Conservation (phyloP, 148 eudicot genomes). For the Rhododendron mucronatum region DNA sequence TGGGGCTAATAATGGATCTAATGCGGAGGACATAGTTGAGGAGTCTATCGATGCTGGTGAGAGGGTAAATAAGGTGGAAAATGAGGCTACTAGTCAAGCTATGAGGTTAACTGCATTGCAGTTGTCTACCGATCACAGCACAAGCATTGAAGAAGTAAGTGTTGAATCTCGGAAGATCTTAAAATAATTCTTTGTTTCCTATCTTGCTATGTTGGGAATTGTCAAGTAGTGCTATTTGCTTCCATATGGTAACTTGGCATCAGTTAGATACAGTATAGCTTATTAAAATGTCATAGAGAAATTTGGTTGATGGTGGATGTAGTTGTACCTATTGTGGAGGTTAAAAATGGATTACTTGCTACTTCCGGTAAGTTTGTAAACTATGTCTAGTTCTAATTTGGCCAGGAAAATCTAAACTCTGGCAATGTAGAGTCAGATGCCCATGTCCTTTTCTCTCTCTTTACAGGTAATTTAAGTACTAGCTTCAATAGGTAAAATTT, state of each 20-base stretch:
- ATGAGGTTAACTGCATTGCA: slow-evolving; percentile 76
- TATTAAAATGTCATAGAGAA: background rate
- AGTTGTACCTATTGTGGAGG: background rate
- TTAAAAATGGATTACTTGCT: background rate
- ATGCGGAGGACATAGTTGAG: slow-evolving; percentile 66
- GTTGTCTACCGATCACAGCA: slow-evolving; percentile 94
- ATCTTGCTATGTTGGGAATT: background rate
- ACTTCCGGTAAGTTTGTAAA: background rate
- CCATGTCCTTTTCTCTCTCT: background rate
- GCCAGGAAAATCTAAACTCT: background rate
- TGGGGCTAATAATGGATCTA: slow-evolving; percentile 29
- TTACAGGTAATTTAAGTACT: background rate
- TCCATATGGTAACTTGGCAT: slow-evolving; percentile 2
- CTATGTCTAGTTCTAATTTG: slow-evolving; percentile 2
- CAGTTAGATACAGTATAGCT: background rate
- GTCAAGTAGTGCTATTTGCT: background rate
- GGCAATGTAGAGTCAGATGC: slow-evolving; percentile 1
- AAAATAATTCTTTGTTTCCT: background rate
- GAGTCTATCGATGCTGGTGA: slow-evolving; percentile 38
- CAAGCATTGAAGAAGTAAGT: slow-evolving; percentile 89
- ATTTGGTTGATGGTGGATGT: background rate
- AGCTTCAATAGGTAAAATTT: background rate
- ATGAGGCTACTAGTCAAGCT: slow-evolving; percentile 38
- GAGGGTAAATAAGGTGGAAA: slow-evolving; percentile 29
- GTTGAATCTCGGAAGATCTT: slow-evolving; percentile 10